These are phyloP conservation scores for Monosiga brevicollis DNA, from an alignment of 78 protist species.

Conservation along the genomic window DNA sequence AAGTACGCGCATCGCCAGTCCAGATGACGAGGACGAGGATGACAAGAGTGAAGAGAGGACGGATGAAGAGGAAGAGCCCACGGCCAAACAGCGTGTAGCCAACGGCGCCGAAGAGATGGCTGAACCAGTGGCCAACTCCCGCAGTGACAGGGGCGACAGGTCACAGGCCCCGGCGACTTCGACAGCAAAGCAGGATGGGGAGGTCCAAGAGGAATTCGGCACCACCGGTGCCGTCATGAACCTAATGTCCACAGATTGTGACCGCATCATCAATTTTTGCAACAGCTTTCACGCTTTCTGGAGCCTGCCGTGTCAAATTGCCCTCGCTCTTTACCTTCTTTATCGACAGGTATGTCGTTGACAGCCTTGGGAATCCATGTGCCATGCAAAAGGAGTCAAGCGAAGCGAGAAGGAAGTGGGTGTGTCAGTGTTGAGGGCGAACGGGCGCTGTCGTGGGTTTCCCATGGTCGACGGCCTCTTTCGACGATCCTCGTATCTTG, in stretches of 20 bases:
- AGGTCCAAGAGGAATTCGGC: no score
- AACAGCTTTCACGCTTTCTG: not conserved
- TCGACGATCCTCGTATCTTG: not conserved
- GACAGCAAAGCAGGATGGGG: not conserved
- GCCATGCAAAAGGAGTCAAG: no score
- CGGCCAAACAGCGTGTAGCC: no score
- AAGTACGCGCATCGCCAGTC: not conserved
- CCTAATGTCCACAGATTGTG: constrained; percentile 17
- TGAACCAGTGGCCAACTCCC: not conserved
- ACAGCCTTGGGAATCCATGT: no score
- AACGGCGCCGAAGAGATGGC: not conserved
- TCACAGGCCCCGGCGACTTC: not conserved
- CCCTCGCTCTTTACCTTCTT: constrained; percentile 6
- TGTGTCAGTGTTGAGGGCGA: not conserved
- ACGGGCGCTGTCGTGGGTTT: not conserved
- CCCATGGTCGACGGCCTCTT: not conserved
- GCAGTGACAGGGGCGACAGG: not conserved
- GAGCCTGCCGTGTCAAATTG: constrained; percentile 22
- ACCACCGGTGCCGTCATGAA: not conserved
- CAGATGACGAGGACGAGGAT: not conserved
- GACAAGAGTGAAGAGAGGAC: not conserved
- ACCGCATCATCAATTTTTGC: constrained; percentile 14
- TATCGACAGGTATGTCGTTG: not conserved
- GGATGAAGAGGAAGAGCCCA: no score
- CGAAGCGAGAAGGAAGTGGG: no score